A percentile compares a stretch with the other conserved stretches of the same genome.
These are phyloP conservation scores for Eucalyptus albens DNA, from an alignment of 345 rosid genomes.

Conservation along the genomic window DNA sequence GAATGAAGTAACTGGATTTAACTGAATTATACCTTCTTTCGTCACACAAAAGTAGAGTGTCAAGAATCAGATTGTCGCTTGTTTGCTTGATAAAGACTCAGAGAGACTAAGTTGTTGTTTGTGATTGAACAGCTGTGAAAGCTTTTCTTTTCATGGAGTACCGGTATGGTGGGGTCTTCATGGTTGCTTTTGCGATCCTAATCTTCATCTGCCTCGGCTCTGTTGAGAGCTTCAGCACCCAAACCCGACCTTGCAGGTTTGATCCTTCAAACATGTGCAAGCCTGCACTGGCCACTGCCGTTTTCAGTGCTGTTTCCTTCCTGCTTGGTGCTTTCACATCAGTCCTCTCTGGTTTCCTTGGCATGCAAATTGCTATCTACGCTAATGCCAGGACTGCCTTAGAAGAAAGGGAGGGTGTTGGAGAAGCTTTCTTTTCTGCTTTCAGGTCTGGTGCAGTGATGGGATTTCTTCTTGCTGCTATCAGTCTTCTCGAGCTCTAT, in stretches of 20 bases:
- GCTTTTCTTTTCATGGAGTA: not conserved
- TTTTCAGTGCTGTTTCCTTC: not conserved
- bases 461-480: not conserved
- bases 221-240: not conserved
- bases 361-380: slow-evolving; percentile 28
- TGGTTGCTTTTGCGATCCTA: not conserved
- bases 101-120: not conserved
- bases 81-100: not conserved
- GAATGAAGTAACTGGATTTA: not conserved
- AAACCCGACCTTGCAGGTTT: not conserved
- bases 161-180: not conserved
- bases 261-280: not conserved
- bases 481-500: not conserved
- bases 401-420: slow-evolving; percentile 18
- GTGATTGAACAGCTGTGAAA: not conserved
- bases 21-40: not conserved
- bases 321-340: slow-evolving; percentile 25
- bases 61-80: not conserved
- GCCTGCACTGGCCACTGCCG: not conserved
- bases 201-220: not conserved
- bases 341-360: slow-evolving; percentile 19
- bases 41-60: not conserved
- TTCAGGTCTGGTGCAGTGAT: not conserved
- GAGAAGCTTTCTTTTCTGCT: not conserved
- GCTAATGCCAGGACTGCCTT: slow-evolving; percentile 21